Conservation (phyloP, 768 basidiomycete species). For the Leucosporidium creatinivorum region DNA sequence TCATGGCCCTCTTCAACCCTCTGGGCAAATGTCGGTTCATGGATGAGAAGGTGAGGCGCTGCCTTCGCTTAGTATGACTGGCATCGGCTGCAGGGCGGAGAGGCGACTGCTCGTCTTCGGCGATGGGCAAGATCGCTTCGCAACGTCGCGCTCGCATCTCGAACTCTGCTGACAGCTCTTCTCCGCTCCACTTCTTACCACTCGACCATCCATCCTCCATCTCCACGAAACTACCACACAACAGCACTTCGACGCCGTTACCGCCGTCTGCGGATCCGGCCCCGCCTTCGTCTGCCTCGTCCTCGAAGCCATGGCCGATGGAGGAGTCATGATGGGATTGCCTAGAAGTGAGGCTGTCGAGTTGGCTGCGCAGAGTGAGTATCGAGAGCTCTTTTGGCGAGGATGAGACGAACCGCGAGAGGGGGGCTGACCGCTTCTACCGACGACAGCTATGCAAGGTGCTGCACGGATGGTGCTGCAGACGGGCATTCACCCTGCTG, state of each 20-base stretch:
- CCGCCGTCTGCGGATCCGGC: slow-evolving; percentile 89
- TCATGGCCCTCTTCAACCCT: slow-evolving; percentile 90
- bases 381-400: too few species aligned
- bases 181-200: not conserved
- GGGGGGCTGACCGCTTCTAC: not conserved
- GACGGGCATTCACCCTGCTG: slow-evolving; percentile 82
- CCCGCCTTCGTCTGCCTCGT: slow-evolving; percentile 96
- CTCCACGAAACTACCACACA: too few species aligned
- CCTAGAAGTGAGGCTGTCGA: slow-evolving; percentile 90
- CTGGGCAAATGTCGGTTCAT: slow-evolving; percentile 93
- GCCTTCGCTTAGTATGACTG: not conserved
- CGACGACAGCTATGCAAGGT: slow-evolving; percentile 72
- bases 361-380: slow-evolving; percentile 82
- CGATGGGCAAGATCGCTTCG: not conserved
- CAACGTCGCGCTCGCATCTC: too few species aligned
- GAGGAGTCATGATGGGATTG: slow-evolving; percentile 99
- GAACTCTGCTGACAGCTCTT: not conserved
- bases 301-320: slow-evolving; percentile 97
- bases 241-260: slow-evolving; percentile 89
- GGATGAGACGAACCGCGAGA: not conserved
- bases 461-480: slow-evolving; percentile 92
- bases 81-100: not conserved
- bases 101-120: not conserved
- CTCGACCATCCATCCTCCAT: not conserved
- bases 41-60: slow-evolving; percentile 61